Base-by-base conservation (phyloP, 208 protist species). In the Leishmania mexicana region DNA sequence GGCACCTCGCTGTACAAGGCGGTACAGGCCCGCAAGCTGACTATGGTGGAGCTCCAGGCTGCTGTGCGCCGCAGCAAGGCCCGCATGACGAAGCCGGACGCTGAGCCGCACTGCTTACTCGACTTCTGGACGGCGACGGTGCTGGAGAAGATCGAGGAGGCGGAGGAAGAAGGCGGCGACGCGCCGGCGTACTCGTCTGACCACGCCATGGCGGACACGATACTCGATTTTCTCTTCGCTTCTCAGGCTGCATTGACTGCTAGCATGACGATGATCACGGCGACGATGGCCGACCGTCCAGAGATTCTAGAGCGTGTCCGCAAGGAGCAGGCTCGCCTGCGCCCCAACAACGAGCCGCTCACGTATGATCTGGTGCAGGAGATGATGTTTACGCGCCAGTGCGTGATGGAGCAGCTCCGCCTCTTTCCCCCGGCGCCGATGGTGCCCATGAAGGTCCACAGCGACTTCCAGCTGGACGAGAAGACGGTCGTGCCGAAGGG, bases 221-320 rank as follows among this genome's bases (percentile, higher is more conserved):
- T 98, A 74, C 87, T 99, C 17, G 94, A 97, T 86, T 99, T 99
- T 79, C 89, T 99, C 74, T 99, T 99, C 86, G 97, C 97, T 42
- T 97, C 93, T n/a, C 95, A 98, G 86, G 94, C 94, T 49, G 94
- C 90, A 47, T 94, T 90, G 35, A 96, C 93, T 13, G 93, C 96
- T 10, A 92, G 97, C 58, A 81, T 97, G 72, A 98, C 94, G 71
- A 93, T 95, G 84, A 93, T 97, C 81, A 90, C 89, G 17, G 87
- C 95, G 73, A 96, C 92, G 35, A 96, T 99, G 92, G 92, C 92
- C 8, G 91, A 98, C 79, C 88, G 95, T 51, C 93, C 95, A 15
- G 95, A 98, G 76, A 91, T 98, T 38, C 89, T 99, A 15, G 93
- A 82, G 49, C 89, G 88, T 38, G 94, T 98, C 15, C 90, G 95